Evolutionary conservation across 495 filamentous ascomycete species (phyloP).

Genomic region (Aspergillus sclerotiicarbonarius): DNA sequence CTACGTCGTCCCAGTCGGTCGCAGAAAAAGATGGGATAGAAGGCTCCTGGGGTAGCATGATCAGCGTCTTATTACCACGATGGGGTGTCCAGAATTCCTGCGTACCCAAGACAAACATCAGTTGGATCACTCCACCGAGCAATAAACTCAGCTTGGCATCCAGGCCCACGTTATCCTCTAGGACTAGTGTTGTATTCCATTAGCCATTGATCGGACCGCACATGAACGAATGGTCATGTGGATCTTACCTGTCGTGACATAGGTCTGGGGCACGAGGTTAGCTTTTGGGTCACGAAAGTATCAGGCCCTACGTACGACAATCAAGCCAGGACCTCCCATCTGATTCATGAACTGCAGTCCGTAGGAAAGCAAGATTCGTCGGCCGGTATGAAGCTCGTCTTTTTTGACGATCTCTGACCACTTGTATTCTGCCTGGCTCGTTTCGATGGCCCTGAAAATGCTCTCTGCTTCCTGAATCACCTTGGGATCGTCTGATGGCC

Average conservation of each 20-base stretch:
- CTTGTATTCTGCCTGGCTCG: conserved; percentile 39
- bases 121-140: conserved; percentile 45
- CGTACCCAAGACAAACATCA: conserved; percentile 36
- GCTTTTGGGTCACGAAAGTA: neutral
- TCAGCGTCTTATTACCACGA: neutral
- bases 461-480: conserved; percentile 43
- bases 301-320: conserved; percentile 32
- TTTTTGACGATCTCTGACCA: conserved; percentile 48
- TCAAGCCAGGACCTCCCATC: conserved; percentile 49
- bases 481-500: conserved; percentile 34
- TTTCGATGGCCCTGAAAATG: conserved; percentile 45
- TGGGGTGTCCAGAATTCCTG: neutral
- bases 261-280: conserved; percentile 31
- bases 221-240: neutral
- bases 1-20: conserved; percentile 58
- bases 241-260: conserved; percentile 41
- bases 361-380: conserved; percentile 51
- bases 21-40: conserved; percentile 32
- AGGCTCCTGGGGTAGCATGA: conserved; percentile 21
- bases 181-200: conserved; percentile 26
- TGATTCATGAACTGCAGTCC: conserved; percentile 29
- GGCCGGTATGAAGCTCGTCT: conserved; percentile 51
- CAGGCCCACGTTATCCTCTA: conserved; percentile 48
- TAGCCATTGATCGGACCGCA: neutral
- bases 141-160: conserved; percentile 45